Base-by-base conservation (phyloP, 1,139 yeast species). In the Arxiozyma bovina region DNA sequence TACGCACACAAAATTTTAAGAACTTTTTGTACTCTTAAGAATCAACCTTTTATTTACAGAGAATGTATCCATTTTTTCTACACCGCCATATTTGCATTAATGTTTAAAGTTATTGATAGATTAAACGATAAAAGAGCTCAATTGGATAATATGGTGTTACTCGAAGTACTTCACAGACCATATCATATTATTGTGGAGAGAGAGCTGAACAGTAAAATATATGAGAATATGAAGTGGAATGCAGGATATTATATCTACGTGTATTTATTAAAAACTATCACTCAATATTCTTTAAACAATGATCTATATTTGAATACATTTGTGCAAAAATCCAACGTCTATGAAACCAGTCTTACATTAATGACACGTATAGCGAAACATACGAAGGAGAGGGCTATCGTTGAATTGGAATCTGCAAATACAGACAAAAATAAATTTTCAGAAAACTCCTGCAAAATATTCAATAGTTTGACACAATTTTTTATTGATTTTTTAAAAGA, bases 181-280 rank as follows among this genome's bases (percentile, higher is more conserved):
- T 55, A 54, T 50, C 45, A 49, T 8, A 50, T 50, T 41, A 50
- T 61, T 21, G n/a, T 53, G 15, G 55, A 51, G 18, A 54, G 53
- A 21, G 59, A 54, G 17, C 53, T 53, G 23, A 51, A 55, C 34
- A 50, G 44, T 40, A 30, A 51, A 42, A 55, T 57, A n/a, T 50
- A 56, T 45, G 59, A 60, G 27, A 61, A 58, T 50, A 54, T 60
- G 42, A 62, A 62, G 52, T 62, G 63, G 61, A 60, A 59, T 41
- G 55, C 57, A 17, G 61, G 60, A 20, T 49, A 61, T 25, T 59
- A 61, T 20, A 51, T 60, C 21, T 60, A 50, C 50, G 57, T 64
- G 6, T 57, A 57, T 42, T 52, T 60, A 21, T 45, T 63, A 45
- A 53, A 54, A 18, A 42, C 52, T 21, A 51, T 56, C 4, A 52